Conservation (phyloP, 768 basidiomycete species). For the Kwoniella bestiolae region DNA sequence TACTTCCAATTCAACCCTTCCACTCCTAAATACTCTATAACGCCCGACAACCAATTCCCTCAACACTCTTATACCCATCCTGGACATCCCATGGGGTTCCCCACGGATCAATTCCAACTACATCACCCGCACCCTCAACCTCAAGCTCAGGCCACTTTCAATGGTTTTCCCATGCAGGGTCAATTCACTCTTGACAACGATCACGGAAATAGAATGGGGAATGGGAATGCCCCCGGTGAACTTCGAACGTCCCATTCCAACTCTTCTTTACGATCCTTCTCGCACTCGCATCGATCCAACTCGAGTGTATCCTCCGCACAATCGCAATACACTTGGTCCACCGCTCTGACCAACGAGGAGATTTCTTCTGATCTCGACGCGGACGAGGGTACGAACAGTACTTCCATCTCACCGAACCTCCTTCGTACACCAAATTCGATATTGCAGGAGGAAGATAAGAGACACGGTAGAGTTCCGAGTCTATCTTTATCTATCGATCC, state of each 20-base stretch:
- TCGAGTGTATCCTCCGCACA: background rate
- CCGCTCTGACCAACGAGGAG: background rate
- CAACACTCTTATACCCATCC: constrained; percentile 11
- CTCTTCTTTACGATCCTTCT: background rate
- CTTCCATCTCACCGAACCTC: background rate
- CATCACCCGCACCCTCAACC: background rate
- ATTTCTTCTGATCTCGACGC: background rate
- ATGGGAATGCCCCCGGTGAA: background rate
- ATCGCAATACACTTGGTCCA: background rate
- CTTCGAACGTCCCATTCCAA: background rate
- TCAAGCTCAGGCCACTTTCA: background rate
- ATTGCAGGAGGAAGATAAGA: background rate
- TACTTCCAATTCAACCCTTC: constrained; percentile 44
- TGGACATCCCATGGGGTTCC: background rate
- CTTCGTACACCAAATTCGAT: background rate
- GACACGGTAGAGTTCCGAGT: constrained; percentile 11
- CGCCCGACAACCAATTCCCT: background rate
- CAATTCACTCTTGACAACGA: too few species aligned
- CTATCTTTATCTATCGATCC: constrained; percentile 38
- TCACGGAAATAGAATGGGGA: too few species aligned
- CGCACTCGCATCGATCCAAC: background rate
- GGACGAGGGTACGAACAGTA: background rate
- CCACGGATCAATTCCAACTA: background rate
- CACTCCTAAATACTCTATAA: constrained; percentile 24
- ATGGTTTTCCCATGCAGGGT: too few species aligned